Conservation (phyloP, 768 basidiomycete genomes). For the Sporobolomyces roseus region DNA sequence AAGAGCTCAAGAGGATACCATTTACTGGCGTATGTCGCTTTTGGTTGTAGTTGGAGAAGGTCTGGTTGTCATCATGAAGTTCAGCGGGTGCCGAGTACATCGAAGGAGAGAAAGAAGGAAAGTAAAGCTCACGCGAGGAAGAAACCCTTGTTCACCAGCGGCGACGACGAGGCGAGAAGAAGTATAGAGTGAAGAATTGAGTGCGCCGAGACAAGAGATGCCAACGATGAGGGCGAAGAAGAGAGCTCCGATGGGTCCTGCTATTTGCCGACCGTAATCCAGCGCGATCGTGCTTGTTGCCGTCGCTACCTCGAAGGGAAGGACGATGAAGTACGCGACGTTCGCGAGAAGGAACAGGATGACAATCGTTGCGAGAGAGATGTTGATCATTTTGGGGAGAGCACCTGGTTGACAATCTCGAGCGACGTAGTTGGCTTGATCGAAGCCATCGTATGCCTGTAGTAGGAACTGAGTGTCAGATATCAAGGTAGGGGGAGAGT, state of each 20-base stretch:
- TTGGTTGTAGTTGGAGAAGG: conserved; percentile 74
- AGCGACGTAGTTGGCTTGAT: conserved; percentile 57
- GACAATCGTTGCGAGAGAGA: conserved; percentile 23
- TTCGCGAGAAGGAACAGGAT: conserved; percentile 75
- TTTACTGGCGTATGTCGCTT: conserved; percentile 80
- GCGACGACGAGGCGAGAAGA: conserved; percentile 70
- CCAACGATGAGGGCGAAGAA: conserved; percentile 88
- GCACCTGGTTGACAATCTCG: conserved; percentile 19
- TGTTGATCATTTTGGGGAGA: conserved; percentile 36
- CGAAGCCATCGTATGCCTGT: conserved; percentile 87
- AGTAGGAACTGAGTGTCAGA: background rate
- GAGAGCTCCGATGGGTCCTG: conserved; percentile 79
- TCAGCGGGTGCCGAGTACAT: background rate
- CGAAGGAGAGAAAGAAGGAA: background rate
- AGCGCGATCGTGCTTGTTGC: conserved; percentile 30
- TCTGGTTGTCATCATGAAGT: background rate
- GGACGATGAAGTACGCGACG: conserved; percentile 83
- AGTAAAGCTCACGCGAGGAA: conserved; percentile 54
- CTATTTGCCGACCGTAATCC: conserved; percentile 83
- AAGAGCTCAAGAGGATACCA: conserved; percentile 74
- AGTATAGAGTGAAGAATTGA: conserved; percentile 56
- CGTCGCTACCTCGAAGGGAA: conserved; percentile 54
- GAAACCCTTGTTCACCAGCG: conserved; percentile 79
- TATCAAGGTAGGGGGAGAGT: too few relatives aligned
- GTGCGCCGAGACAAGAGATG: conserved; percentile 88